phyloP scores from a whole-genome alignment of 805 yeast species.

The Saccharomycopsis babjevae region DNA sequence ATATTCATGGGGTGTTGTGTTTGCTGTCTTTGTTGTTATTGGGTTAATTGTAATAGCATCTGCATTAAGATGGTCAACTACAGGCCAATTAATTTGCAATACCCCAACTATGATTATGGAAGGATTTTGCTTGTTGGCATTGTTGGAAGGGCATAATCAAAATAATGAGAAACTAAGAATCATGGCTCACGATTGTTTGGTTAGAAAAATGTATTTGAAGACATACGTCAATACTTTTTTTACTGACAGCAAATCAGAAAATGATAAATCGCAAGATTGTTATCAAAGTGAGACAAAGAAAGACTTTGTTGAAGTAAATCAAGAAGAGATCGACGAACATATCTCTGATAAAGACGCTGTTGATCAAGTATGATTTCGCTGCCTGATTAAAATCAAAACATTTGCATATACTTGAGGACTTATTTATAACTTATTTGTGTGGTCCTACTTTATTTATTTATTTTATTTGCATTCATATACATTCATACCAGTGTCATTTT shows the following conservation, averaged over 20 bases:
- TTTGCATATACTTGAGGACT: background rate
- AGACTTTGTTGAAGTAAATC: background rate
- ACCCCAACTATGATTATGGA: conserved; percentile 37
- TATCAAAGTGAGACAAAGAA: background rate
- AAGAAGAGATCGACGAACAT: background rate
- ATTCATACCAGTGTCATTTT: no score
- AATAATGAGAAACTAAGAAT: conserved; percentile 6
- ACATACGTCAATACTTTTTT: background rate
- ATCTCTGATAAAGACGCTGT: background rate
- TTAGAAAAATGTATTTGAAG: conserved; percentile 4
- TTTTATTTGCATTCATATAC: no score
- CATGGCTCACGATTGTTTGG: conserved; percentile 4
- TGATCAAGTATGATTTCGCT: background rate
- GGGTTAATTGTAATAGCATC: conserved; percentile 27
- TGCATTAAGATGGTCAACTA: conserved; percentile 29
- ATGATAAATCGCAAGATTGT: no score
- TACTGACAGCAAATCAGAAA: conserved; percentile 10
- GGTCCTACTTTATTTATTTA: background rate
- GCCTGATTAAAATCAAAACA: background rate
- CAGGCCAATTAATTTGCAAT: conserved; percentile 32
- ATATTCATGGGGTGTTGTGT: background rate
- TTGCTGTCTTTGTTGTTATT: conserved; percentile 20
- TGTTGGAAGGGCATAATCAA: conserved; percentile 30
- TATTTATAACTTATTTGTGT: background rate
- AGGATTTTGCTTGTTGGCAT: conserved; percentile 30